Evolutionary conservation across 2,329 filamentous ascomycete genomes (phyloP).

Genomic region (Penicillium sp.): DNA sequence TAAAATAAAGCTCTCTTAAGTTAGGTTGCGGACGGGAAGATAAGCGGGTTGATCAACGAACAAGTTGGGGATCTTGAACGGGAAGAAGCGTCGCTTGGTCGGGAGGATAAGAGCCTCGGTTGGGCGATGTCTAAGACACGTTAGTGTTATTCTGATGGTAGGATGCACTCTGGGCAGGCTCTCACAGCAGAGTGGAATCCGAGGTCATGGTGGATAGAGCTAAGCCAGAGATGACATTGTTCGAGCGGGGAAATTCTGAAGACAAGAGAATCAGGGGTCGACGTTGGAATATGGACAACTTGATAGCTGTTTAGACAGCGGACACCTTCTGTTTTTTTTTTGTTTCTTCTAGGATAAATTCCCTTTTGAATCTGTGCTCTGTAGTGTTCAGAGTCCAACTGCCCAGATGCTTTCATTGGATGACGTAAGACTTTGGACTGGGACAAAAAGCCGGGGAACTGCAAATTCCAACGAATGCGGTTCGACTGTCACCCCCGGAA

Average conservation of each 20-base stretch:
- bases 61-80: constrained; percentile 64
- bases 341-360: not conserved
- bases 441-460: constrained; percentile 31
- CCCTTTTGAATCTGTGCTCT: constrained; percentile 5
- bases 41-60: constrained; percentile 40
- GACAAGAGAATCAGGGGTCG: constrained; percentile 6
- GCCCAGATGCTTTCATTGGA: constrained; percentile 20
- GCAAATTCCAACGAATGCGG: constrained; percentile 25
- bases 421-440: constrained; percentile 36
- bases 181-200: constrained; percentile 39
- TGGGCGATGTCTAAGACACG: constrained; percentile 56
- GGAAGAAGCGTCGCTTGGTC: constrained; percentile 64
- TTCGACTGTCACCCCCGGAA: constrained; percentile 10
- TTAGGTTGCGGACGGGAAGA: not conserved
- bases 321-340: not conserved
- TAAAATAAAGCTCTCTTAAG: constrained; percentile 20
- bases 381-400: constrained; percentile 14
- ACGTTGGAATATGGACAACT: not conserved
- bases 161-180: constrained; percentile 15
- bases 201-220: constrained; percentile 40
- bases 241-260: constrained; percentile 15
- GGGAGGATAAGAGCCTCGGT: constrained; percentile 64
- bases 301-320: not conserved
- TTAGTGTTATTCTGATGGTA: not conserved
- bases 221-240: constrained; percentile 36